Conservation (phyloP, 2,329 filamentous ascomycete species). For the Venturiaceae sp. region DNA sequence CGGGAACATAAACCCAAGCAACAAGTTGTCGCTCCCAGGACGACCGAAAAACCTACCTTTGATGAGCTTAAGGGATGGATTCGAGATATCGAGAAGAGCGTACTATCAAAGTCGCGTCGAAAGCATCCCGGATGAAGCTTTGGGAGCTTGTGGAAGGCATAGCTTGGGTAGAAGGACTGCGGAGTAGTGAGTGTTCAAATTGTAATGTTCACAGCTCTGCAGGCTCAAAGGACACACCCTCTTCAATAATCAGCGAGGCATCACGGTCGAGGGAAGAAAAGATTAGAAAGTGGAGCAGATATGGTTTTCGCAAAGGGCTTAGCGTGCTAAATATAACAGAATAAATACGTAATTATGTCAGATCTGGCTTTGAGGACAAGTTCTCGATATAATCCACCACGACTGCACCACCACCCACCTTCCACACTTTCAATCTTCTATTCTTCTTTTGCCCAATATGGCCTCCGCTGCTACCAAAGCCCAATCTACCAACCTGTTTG, state of each 20-base stretch:
- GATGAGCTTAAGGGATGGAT: background rate
- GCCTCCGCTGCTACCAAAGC: constrained; percentile 64
- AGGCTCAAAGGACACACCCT: too few species aligned
- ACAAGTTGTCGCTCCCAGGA: constrained; percentile 16
- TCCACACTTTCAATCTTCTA: background rate
- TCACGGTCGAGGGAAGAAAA: too few species aligned
- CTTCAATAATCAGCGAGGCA: too few species aligned
- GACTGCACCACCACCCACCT: background rate
- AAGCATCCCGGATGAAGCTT: constrained; percentile 3
- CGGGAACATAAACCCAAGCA: constrained; percentile 43
- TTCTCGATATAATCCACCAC: too few species aligned
- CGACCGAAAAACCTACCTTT: constrained; percentile 10
- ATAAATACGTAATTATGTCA: too few species aligned
- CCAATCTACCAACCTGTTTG: constrained; percentile 94
- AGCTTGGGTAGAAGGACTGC: too few species aligned
- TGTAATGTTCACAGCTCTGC: too few species aligned
- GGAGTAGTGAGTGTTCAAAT: too few species aligned
- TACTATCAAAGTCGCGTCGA: constrained; percentile 7
- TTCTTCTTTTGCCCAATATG: background rate
- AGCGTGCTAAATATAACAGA: too few species aligned
- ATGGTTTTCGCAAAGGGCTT: too few species aligned
- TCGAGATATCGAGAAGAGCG: background rate
- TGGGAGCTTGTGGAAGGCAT: background rate
- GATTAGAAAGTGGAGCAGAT: too few species aligned
- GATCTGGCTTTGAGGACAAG: background rate